Percentiles rank a stretch among this genome's conserved stretches.
Conservation (phyloP, 768 basidiomycete species). For the Polyporus arcularius region DNA sequence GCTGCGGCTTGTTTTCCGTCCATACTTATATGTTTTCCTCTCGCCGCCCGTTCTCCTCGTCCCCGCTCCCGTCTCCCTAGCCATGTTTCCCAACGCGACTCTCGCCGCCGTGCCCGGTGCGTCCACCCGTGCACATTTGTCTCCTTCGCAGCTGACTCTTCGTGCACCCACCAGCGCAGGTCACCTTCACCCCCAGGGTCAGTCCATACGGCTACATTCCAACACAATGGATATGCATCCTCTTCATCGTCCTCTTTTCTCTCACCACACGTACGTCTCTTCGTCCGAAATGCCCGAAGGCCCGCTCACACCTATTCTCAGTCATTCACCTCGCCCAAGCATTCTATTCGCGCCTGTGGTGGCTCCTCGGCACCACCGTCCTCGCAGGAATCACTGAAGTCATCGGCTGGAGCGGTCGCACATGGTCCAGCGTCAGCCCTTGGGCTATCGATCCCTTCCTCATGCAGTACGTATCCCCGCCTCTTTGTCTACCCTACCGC, state of each 20-base stretch:
- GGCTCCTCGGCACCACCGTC: constrained; percentile 35
- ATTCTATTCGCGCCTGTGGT: constrained; percentile 34
- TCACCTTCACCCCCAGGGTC: neutral
- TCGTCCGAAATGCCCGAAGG: neutral
- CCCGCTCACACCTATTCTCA: neutral
- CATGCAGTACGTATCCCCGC: constrained; percentile 38
- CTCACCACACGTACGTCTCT: constrained; percentile 29
- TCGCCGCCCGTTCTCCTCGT: too few relatives aligned
- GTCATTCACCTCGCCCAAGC: constrained; percentile 32
- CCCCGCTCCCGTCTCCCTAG: too few relatives aligned
- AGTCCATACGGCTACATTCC: constrained; percentile 37
- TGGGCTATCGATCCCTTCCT: constrained; percentile 35
- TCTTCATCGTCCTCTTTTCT: constrained; percentile 39
- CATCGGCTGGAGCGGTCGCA: constrained; percentile 39
- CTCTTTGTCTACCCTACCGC: neutral
- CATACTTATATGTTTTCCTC: too few relatives aligned
- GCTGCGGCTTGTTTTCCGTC: too few relatives aligned
- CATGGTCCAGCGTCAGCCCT: constrained; percentile 35
- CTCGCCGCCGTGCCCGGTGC: too few relatives aligned
- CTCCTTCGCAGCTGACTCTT: too few relatives aligned
- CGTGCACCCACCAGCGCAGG: too few relatives aligned
- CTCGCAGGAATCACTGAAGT: constrained; percentile 37
- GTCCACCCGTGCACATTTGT: too few relatives aligned
- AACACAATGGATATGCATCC: constrained; percentile 37
- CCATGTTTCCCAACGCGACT: too few relatives aligned